Base-by-base conservation (phyloP, 1,139 yeast species). In the Yamadazyma dushanensis region DNA sequence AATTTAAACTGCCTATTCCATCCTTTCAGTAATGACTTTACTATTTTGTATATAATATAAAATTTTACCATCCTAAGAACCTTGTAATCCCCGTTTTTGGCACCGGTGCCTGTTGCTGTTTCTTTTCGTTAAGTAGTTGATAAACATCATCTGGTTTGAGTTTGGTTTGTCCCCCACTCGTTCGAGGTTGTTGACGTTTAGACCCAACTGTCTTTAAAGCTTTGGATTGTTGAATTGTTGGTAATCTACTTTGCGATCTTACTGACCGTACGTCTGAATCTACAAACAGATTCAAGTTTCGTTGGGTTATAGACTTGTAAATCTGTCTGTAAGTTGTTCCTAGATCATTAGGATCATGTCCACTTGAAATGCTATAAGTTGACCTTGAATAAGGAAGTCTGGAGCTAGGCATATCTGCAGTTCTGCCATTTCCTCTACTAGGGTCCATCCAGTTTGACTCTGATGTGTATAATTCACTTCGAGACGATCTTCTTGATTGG, bases 361-460 rank as follows among this genome's bases (percentile, higher is more conserved):
- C 36, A 37, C 54, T 51, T 17, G 50, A 41, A 18, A 63, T 51
- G 36, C 65, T 61, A 38, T 62, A 56, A 25, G 49, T 50, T n/a
- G 67, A 60, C 29, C 61, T 44, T 10, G 66, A 50, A 31, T 37
- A 17, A 8, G 38, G 38, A n/a, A 29, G 27, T 5, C 26, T 21
- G 10, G 33, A 29, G 6, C 16, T 34, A 11, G 26, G 17, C 11
- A 15, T 17, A 5, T 25, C 29, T 6, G 13, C 8, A 6, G 24
- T n/a, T n/a, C 16, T 24, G n/a, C 20, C n/a, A 13, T 35, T 25
- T 4, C 16, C 16, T 7, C 29, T 19, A 28, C 50, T 55, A 5
- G 72, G 71, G 35, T 69, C 74, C 73, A 68, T 67, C 75, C 76
- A 69, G 37, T 66, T 68, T 29, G 64, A 59, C 31, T 63, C 73